Base-by-base conservation (phyloP, 2,329 filamentous ascomycete genomes). In the Hypoxylon sp. region DNA sequence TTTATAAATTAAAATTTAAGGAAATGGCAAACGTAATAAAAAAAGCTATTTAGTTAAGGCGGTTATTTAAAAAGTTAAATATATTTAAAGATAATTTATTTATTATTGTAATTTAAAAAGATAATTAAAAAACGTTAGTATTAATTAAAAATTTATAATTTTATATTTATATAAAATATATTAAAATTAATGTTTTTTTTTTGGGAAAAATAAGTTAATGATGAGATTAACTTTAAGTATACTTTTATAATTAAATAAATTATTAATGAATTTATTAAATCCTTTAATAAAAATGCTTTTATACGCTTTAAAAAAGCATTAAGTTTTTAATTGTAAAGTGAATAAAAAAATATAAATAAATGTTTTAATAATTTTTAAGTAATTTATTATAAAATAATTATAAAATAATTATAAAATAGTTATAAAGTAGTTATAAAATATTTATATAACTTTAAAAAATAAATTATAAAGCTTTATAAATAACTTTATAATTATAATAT, bases 81-180 rank as follows among this genome's bases (percentile, higher is more conserved):
- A 6, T 48, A 13, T 43, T 56, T 32, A 63, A 56, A 50, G 45
- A 45, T 50, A 32, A 56, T 9, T 19, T 50, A 19, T 32, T n/a
- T 21, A 34, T 50, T 51, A 51, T 63, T 43, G 57, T 63, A 13
- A 63, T 63, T 23, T 63, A 56, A 34, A 51, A 34, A 13, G 57
- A 63, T 61, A 61, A 61, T 25, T 46, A 52, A 53, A 34, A 45
- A 45, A 13, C 3, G 14, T 43, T 56, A 57, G 51, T 28, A 28
- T 51, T 63, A 43, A 34, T 57, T 28, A 63, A 56, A 45, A 56
- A 63, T 11, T 13, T 51, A 43, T 34, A 56, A 23, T 48, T 38
- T 57, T 51, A 63, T 28, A 14, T 6, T 11, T 13, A 19, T 9
- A 61, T 36, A 30, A 63, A 63, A 50, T 43, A 63, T 51, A 56